These are phyloP conservation scores for Podaxis sp. DNA, from an alignment of 768 basidiomycete genomes.

Conservation along the genomic window DNA sequence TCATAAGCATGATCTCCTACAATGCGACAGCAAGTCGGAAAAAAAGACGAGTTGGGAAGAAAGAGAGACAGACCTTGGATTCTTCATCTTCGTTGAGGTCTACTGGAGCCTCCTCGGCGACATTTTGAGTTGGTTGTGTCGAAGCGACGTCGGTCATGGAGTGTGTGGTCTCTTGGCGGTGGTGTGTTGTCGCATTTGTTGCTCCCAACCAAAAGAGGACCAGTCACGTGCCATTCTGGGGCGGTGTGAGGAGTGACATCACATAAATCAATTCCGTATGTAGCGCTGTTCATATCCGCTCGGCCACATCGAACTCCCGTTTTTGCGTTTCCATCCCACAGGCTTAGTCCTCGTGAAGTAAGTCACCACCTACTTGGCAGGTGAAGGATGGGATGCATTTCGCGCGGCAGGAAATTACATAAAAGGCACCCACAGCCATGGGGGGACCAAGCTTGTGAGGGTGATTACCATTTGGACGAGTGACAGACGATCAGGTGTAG, in stretches of 20 bases:
- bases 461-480: not conserved
- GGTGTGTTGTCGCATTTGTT: not conserved
- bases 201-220: not conserved
- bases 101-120: conserved; percentile 33
- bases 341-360: not conserved
- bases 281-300: not conserved
- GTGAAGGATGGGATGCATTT: not conserved
- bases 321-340: not conserved
- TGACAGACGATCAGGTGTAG: not conserved
- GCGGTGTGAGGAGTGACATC: not conserved
- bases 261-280: not conserved
- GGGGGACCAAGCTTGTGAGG: conserved; percentile 2
- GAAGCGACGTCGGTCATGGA: conserved; percentile 53
- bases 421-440: not conserved
- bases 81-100: conserved; percentile 67
- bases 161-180: not conserved
- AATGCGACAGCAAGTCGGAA: conserved; percentile 12
- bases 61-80: conserved; percentile 44
- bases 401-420: not conserved
- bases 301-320: not conserved
- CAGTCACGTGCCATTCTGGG: conserved; percentile 7
- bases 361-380: not conserved
- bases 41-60: conserved; percentile 18
- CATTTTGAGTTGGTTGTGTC: conserved; percentile 37
- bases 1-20: conserved; percentile 90